Base-by-base conservation (phyloP, 1,139 yeast species). In the Starmera stellimalicola region DNA sequence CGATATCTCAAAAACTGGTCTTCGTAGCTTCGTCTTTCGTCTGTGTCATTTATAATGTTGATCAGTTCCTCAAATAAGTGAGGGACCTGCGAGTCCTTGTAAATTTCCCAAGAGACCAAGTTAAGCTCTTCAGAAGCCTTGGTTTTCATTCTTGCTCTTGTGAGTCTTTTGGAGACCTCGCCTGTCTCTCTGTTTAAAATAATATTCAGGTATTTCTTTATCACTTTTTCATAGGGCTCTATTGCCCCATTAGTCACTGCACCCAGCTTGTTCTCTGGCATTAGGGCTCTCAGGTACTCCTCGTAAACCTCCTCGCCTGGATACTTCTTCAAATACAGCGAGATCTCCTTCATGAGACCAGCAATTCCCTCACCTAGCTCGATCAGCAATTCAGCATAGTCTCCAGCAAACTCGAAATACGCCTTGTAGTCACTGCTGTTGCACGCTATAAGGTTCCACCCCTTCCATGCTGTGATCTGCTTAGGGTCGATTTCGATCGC, bases 381-480 rank as follows among this genome's bases (percentile, higher is more conserved):
- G 1, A 55, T 42, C 18, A 73, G 41, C 9, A 62, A 51, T 18
- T 58, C 58, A 15, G 62, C 52, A 36, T 63, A 64, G 16, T 62
- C 57, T 3, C 62, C 60, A 30, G 70, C 53, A 6, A 70, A 62
- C 1, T 58, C 56, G 48, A 81, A 77, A 43, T 78, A 70, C 11
- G 59, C 50, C 9, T 52, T 49, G 46, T 58, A 67, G 35, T 74
- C 65, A 11, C 57, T 45, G n/a, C 49, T 49, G 6, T 52, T 48
- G 35, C 58, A 62, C 3, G 61, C 61, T 2, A 71, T 48, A 11
- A 60, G 48, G 40, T 75, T 58, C 40, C 78, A 65, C 0, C 96
- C 97, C 51, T 83, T 85, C 94, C 94, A 87, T 0, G 91, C 94
- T 18, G 71, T 54, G 2, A 75, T 41, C 35, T 77, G 73, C 1